phyloP scores from a whole-genome alignment of 148 eudicot genomes.

The Rhododendron williamsianum region DNA sequence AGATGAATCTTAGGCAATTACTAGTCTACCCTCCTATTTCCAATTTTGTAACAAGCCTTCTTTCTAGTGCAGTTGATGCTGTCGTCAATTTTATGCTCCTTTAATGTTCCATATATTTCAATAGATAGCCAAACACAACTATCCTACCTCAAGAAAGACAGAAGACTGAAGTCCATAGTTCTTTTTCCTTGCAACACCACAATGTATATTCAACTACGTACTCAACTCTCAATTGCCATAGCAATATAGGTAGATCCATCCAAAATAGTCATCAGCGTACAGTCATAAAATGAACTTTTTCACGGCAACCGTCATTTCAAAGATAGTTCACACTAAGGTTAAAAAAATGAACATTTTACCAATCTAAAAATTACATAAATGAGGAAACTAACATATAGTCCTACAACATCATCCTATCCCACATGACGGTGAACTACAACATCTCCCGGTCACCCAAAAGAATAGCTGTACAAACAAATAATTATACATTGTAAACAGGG shows the following conservation, averaged over 20 bases:
- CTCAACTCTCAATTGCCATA: too few species aligned
- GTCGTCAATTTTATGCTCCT: not conserved
- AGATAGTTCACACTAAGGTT: not conserved
- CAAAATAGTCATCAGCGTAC: too few species aligned
- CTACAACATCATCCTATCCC: conserved; percentile 22
- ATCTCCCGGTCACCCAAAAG: conserved; percentile 39
- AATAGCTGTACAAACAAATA: conserved; percentile 61
- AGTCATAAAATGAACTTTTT: too few species aligned
- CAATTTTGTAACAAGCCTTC: not conserved
- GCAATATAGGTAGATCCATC: too few species aligned
- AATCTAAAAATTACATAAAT: conserved; percentile 8
- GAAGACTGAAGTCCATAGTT: not conserved
- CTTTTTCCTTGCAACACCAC: not conserved
- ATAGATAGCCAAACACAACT: too few species aligned
- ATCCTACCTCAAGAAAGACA: not conserved
- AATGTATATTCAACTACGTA: too few species aligned
- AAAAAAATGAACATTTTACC: not conserved
- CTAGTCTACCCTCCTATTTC: not conserved
- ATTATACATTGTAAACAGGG: conserved; percentile 39
- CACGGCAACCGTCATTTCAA: not conserved
- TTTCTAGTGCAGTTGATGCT: not conserved
- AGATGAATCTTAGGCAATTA: not conserved
- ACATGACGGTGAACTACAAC: conserved; percentile 20
- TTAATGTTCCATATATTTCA: not conserved
- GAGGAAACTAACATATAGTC: conserved; percentile 18